Evolutionary conservation across 2,329 filamentous ascomycete genomes (phyloP), one percentile per base, ranked within the genome.

Genomic region (Westerdykella ornata): DNA sequence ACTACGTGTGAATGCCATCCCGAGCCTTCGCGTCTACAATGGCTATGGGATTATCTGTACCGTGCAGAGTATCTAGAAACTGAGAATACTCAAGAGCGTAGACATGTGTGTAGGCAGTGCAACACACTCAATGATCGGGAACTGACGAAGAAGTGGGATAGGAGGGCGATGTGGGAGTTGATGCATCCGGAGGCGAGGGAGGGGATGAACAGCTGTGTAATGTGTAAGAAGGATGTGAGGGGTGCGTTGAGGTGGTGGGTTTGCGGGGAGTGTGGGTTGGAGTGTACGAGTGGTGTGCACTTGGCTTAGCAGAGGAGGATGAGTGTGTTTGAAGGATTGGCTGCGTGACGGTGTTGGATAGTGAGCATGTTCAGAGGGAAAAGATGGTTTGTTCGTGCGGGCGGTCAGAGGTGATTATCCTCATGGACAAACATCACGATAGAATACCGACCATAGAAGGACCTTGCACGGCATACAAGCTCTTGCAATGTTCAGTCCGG

Each of bases 241-340:
- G 39, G 33, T 2, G 56, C 54, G 3, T 51, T 52, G 1, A 49
- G 51, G 31, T 60, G 53, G 49, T 59, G 57, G 57, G 45, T 61
- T 15, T 57, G 55, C 37, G 15, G 14, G 15, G 16, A 1, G 4
- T 59, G 57, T 46, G 7, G 29, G 11, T 48, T 42, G 31, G 56
- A 49, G 37, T 49, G 47, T 42, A 35, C 35, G 22, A 45, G 34
- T 39, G 26, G 26, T 16, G 6, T 53, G 14, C 50, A 54, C 29
- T 31, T 38, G 35, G 43, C 45, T 17, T 52, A 48, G 47, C 43
- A 37, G 4, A 34, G 17, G 35, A 17, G 17, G 5, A 16, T 9
- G 0, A 41, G 46, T n/a, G 15, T n/a, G 13, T 14, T 4, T 14
- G 9, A 18, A 13, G 30, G 30, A 33, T 12, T 14, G 5, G 31